Conservation (phyloP, 306 rosid species). For the Erythrophleum fordii region DNA sequence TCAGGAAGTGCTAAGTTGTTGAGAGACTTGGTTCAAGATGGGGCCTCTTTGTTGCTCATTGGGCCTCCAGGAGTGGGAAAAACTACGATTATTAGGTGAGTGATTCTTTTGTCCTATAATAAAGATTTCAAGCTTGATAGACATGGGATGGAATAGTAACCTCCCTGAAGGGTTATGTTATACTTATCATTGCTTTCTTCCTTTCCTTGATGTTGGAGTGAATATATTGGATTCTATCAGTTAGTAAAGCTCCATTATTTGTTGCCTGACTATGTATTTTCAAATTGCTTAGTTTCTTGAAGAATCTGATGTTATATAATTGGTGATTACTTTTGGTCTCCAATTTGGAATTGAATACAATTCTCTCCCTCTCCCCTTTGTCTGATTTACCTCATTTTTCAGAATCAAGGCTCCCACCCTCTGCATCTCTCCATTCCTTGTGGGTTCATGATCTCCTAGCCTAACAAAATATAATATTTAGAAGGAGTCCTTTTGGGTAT, state of each 20-base stretch:
- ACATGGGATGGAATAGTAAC: conserved; percentile 7
- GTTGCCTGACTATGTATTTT: conserved; percentile 9
- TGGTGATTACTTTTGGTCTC: conserved; percentile 2
- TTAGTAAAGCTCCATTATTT: conserved; percentile 13
- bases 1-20: conserved; percentile 85
- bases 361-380: background rate
- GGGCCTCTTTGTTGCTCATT: conserved; percentile 86
- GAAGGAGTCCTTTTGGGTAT: background rate
- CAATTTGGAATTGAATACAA: conserved; percentile 15
- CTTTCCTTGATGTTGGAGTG: conserved; percentile 13
- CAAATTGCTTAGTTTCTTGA: conserved; percentile 1
- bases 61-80: conserved; percentile 99
- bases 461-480: background rate
- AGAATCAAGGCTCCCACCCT: conserved; percentile 15
- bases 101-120: conserved; percentile 26
- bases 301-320: conserved; percentile 3
- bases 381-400: background rate
- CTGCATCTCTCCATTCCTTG: conserved; percentile 8
- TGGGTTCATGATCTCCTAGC: background rate
- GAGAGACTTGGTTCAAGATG: conserved; percentile 88
- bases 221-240: background rate
- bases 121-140: conserved; percentile 19
- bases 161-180: conserved; percentile 20
- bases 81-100: conserved; percentile 91
- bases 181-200: conserved; percentile 22